A percentile compares a stretch with the other conserved stretches of the same genome.
These are phyloP conservation scores for Aegilops longissima DNA, from an alignment of 176 grass and related monocot species.

Conservation along the genomic window DNA sequence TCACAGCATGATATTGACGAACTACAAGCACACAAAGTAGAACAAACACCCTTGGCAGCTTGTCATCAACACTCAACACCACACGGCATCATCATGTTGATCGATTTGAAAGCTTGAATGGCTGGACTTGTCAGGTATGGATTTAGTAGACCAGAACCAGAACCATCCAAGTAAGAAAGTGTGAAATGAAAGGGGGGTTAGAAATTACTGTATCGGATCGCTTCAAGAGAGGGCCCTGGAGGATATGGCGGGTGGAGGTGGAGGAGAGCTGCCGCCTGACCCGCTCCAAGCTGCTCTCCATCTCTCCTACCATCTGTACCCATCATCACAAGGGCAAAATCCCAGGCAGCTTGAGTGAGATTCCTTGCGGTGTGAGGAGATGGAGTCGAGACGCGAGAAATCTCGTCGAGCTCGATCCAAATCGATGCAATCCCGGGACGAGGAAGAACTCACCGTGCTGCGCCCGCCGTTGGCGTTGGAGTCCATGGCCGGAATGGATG, in stretches of 20 bases:
- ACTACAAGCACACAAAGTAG: neutral
- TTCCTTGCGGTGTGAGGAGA: neutral
- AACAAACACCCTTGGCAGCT: neutral
- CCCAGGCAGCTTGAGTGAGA: constrained; percentile 7
- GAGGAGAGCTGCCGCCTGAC: constrained; percentile 80
- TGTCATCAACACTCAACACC: neutral
- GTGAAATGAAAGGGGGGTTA: neutral
- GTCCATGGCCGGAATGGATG: constrained; percentile 46
- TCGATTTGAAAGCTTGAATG: neutral
- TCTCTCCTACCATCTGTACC: constrained; percentile 56
- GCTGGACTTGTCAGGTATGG: neutral
- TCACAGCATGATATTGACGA: neutral
- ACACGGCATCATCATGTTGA: neutral
- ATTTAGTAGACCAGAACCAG: neutral
- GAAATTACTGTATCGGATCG: constrained; percentile 63
- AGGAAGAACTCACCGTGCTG: constrained; percentile 47
- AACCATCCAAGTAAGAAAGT: neutral
- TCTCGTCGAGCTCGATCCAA: neutral
- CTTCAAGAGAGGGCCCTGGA: constrained; percentile 92
- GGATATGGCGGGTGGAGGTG: constrained; percentile 62
- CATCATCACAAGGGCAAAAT: neutral
- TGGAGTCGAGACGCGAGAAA: neutral
- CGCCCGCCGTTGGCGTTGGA: constrained; percentile 34
- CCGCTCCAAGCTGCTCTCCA: constrained; percentile 85
- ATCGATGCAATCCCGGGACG: neutral